Percentiles rank a stretch among this genome's conserved stretches.
Conservation (phyloP, 148 eudicot genomes). For the Silene uniflora region DNA sequence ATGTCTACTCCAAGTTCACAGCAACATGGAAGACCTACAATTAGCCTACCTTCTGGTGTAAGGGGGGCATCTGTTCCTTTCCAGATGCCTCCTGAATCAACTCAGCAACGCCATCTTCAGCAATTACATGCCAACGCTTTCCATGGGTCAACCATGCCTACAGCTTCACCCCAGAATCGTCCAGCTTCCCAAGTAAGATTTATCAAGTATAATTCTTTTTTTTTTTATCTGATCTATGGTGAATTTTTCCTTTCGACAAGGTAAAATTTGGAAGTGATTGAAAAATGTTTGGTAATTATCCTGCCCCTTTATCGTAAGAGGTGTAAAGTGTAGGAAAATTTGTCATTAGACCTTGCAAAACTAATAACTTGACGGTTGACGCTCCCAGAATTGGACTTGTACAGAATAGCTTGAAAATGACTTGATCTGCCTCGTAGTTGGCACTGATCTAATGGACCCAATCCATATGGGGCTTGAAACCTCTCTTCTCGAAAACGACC, state of each 20-base stretch:
- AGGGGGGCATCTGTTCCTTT: constrained; percentile 33
- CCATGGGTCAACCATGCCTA: constrained; percentile 27
- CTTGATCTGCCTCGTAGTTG: no score
- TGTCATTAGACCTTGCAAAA: no score
- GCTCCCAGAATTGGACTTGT: no score
- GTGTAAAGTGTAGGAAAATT: background rate
- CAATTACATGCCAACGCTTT: constrained; percentile 18
- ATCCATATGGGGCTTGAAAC: no score
- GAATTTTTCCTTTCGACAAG: background rate
- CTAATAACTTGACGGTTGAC: no score
- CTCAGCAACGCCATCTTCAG: constrained; percentile 29
- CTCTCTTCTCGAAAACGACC: no score
- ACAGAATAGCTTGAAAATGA: no score
- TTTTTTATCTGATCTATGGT: background rate
- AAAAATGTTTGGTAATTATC: background rate
- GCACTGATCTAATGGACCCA: no score
- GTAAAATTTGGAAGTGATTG: background rate
- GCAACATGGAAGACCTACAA: constrained; percentile 31
- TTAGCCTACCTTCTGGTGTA: constrained; percentile 21
- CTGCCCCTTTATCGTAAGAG: background rate
- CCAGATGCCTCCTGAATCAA: constrained; percentile 25
- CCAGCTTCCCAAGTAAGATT: constrained; percentile 37
- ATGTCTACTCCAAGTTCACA: constrained; percentile 27
- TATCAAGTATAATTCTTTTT: no score
- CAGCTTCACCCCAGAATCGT: constrained; percentile 32